Base-by-base conservation (phyloP, 2,329 filamentous ascomycete genomes). In the Fusarium tupiense region DNA sequence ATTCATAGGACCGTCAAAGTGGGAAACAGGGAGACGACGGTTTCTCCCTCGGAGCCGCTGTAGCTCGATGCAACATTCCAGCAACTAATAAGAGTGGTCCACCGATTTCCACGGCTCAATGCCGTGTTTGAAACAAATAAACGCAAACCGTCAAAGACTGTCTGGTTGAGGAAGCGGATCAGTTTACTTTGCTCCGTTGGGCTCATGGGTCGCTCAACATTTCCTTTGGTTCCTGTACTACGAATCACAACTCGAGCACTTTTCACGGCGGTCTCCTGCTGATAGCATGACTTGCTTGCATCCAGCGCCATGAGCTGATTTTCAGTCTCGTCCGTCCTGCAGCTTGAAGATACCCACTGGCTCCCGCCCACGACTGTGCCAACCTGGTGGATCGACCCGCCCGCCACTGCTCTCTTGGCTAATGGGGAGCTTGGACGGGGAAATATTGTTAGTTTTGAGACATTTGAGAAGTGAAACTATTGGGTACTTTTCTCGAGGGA, bases 231-330 rank as follows among this genome's bases (percentile, higher is more conserved):
- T 68, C 49, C 37, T 58, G 61, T 49, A 50, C 33, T 38, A 71
- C 52, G 49, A 47, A 31, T 35, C 43, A 72, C 46, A 31, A 35
- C 57, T 29, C 24, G 35, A 59, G 37, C 26, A 37, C 43, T 59
- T 40, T 59, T 52, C 54, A 62, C 40, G 41, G 33, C 40, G 12
- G 38, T 61, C 56, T 38, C 70, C 56, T 75, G 46, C 66, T 74
- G 73, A 78, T 71, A 69, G 63, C 69, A 78, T 76, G 72, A 74
- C 75, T 72, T 77, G 57, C 64, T 73, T 78, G 72, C 69, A 67
- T 56, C 65, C 67, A 73, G 57, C 73, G 69, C 75, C 67, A 78
- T 78, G 75, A 65, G 67, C 72, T 76, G 73, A 78, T 76, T 72
- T 47, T 62, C 57, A 74, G 71, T 72, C 75, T 76, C 64, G 50